Evolutionary conservation across 2,329 filamentous ascomycete species (phyloP), one percentile per base, ranked within the genome.

Genomic region (Xylaria sp.): DNA sequence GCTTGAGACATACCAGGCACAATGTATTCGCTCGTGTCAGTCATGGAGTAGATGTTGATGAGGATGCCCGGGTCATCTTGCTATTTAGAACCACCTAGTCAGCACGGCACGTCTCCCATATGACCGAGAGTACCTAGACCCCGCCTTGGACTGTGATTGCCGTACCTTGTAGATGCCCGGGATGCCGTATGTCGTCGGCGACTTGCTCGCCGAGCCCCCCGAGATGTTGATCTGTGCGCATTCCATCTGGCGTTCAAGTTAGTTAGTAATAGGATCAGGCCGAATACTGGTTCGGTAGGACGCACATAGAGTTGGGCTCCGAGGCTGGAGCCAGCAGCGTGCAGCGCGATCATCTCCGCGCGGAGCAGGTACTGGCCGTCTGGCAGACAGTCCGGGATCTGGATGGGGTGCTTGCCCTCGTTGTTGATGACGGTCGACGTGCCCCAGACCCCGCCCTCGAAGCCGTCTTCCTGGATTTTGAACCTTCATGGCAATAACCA

Each of bases 321-420:
- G 8, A 72, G 67, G 51, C 73, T 71, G 56, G 70, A 74, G 34
- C 65, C 53, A 8, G 76, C 76, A 8, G 64, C 71, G 70, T 86
- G 82, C 4, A 86, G 75, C 9, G 82, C 82, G 48, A 86, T 79
- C 66, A 85, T 76, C 70, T 86, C 83, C 46, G 82, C 80, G 26
- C 83, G 78, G 19, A 85, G 75, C 40, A 86, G 78, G 65, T 86
- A 85, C 62, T 84, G 77, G 26, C 84, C 84, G 7, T 80, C 69
- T 11, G 74, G 75, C 39, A 86, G 74, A 56, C 76, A 77, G 21
- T 68, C 59, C 2, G 83, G 83, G 49, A 86, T 81, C 44, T 72
- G 75, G 54, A 83, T 78, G 41, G 73, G 68, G 64, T 81, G 80
- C 44, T 73, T 73, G 50, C 77, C 74, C 58, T 73, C 73, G 63